Conservation (phyloP, 2,329 filamentous ascomycete species). For the Aspergillus quadricinctus region DNA sequence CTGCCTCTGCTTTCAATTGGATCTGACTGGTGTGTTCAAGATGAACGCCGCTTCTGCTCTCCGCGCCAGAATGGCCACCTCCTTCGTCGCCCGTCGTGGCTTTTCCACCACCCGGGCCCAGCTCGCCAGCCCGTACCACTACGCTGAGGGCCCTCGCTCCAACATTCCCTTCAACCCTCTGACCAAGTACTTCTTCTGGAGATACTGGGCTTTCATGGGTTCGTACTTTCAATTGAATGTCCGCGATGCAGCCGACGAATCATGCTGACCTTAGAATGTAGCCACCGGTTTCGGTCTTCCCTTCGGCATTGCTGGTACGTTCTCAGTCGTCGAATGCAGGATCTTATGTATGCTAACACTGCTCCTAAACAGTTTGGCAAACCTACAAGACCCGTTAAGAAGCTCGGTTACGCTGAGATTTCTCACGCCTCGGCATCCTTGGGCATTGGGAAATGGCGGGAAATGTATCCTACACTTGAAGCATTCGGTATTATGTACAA, state of each 20-base stretch:
- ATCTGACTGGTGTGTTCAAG: conserved; percentile 50
- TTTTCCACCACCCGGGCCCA: conserved; percentile 88
- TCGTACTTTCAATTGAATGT: conserved; percentile 25
- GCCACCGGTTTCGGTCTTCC: conserved; percentile 56
- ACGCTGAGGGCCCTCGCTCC: conserved; percentile 89
- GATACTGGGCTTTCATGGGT: conserved; percentile 82
- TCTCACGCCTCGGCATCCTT: conserved; percentile 15
- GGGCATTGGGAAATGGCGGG: conserved; percentile 17
- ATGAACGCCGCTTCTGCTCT: conserved; percentile 70
- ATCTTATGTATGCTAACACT: conserved; percentile 19
- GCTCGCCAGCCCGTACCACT: conserved; percentile 91
- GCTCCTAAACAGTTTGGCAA: conserved; percentile 56
- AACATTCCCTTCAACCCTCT: conserved; percentile 97
- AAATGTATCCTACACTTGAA: conserved; percentile 18
- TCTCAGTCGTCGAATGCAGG: conserved; percentile 1
- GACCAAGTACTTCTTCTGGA: conserved; percentile 75
- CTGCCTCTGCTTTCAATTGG: conserved; percentile 16
- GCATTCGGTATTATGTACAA: conserved; percentile 36
- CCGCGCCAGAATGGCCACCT: conserved; percentile 61
- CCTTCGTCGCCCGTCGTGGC: conserved; percentile 77
- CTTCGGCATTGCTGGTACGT: conserved; percentile 62
- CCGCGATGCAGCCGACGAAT: not conserved
- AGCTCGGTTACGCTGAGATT: conserved; percentile 14
- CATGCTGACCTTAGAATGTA: conserved; percentile 40
- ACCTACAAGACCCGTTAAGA: conserved; percentile 56